Conservation (phyloP, 495 filamentous ascomycete species). For the Penicillium verhagenii region DNA sequence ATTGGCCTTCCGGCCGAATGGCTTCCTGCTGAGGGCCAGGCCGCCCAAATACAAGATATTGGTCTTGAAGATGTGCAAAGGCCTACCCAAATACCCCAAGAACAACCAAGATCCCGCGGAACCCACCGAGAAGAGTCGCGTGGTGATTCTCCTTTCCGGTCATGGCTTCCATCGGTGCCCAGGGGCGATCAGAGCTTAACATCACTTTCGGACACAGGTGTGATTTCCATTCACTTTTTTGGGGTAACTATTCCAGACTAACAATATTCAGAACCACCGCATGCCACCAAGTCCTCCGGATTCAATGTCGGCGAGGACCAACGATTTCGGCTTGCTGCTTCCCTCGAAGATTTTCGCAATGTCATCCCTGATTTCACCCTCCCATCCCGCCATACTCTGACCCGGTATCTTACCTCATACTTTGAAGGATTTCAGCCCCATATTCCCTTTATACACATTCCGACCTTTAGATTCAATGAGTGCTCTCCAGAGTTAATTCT, state of each 20-base stretch:
- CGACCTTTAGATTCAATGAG: slow-evolving; percentile 36
- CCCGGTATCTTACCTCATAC: slow-evolving; percentile 38
- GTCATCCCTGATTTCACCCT: slow-evolving; percentile 39
- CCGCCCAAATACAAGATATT: slow-evolving; percentile 28
- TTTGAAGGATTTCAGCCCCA: slow-evolving; percentile 41
- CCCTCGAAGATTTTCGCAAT: slow-evolving; percentile 38
- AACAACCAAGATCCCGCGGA: slow-evolving; percentile 21
- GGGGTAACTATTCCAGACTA: background rate
- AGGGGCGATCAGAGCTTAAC: slow-evolving; percentile 38
- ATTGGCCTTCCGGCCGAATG: slow-evolving; percentile 42
- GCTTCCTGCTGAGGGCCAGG: slow-evolving; percentile 31
- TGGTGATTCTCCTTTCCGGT: slow-evolving; percentile 39
- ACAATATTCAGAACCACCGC: slow-evolving; percentile 28
- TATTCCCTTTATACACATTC: slow-evolving; percentile 37
- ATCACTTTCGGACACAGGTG: slow-evolving; percentile 37
- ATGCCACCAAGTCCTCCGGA: slow-evolving; percentile 22
- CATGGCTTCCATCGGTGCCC: slow-evolving; percentile 41
- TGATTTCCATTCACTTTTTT: background rate
- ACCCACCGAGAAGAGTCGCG: slow-evolving; percentile 29
- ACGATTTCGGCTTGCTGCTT: slow-evolving; percentile 33
- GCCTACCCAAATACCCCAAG: slow-evolving; percentile 12
- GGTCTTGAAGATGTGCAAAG: slow-evolving; percentile 26
- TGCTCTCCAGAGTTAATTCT: slow-evolving; percentile 32
- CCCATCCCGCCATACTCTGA: slow-evolving; percentile 40
- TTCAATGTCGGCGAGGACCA: slow-evolving; percentile 40